Evolutionary conservation across 1,284 basidiomycete genomes (phyloP).

Genomic region (Melampsora medusae): DNA sequence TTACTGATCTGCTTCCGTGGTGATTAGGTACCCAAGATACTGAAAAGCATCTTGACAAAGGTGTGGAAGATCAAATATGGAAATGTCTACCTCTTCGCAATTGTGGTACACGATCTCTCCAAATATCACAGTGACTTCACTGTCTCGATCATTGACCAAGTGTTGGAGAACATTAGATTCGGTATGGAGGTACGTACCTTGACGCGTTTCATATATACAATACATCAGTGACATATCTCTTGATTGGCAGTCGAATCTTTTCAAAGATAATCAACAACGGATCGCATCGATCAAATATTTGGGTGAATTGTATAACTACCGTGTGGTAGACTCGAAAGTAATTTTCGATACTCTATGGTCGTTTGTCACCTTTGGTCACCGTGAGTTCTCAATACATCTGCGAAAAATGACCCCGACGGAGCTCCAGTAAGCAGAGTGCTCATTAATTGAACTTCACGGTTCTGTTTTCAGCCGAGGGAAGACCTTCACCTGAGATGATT

Average conservation of each 20-base stretch:
- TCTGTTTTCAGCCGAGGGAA: constrained; percentile 65
- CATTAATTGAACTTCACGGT: background rate
- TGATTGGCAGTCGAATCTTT: constrained; percentile 66
- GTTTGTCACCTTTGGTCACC: constrained; percentile 88
- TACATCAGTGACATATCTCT: background rate
- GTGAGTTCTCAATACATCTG: constrained; percentile 5
- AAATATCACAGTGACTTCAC: constrained; percentile 86
- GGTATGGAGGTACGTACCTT: constrained; percentile 67
- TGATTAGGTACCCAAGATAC: constrained; percentile 42
- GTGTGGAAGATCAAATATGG: constrained; percentile 94
- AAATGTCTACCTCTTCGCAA: constrained; percentile 85
- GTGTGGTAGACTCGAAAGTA: constrained; percentile 81
- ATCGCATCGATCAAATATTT: constrained; percentile 88
- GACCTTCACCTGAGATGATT: constrained; percentile 76
- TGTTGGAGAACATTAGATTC: constrained; percentile 83
- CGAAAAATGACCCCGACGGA: too few relatives aligned
- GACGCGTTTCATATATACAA: background rate
- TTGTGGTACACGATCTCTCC: constrained; percentile 88
- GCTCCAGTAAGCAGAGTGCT: background rate
- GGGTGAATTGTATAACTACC: constrained; percentile 94
- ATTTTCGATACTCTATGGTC: constrained; percentile 94
- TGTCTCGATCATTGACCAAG: constrained; percentile 84
- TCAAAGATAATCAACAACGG: constrained; percentile 89
- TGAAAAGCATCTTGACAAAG: constrained; percentile 82
- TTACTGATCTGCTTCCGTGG: constrained; percentile 8